Base-by-base conservation (phyloP, 331 rosid genomes). In the Pyracantha coccinea region DNA sequence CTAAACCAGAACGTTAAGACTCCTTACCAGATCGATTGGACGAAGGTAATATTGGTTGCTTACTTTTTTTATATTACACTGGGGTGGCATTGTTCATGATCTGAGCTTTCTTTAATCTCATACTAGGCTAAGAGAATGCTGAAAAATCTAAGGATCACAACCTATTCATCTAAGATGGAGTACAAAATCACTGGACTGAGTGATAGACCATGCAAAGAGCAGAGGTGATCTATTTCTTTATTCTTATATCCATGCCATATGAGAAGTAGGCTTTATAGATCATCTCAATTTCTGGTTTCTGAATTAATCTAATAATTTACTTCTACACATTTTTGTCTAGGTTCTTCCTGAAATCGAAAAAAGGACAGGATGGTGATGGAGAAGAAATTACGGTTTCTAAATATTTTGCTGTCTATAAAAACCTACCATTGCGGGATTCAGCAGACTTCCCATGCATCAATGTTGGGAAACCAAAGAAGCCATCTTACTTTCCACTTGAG, bases 381-480 rank as follows among this genome's bases (percentile, higher is more conserved):
- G 78, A 33, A 6, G 74, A 71, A 8, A 59, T 72, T 10, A 85
- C 97, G 0, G 97, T 92, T 6, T 87, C 79, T 77, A 93, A 95
- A 31, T 92, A 95, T 71, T 92, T 90, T 77, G 93, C 87, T 11
- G 82, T 83, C 12, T 35, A 74, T 5, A 86, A 93, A 0, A 77
- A 83, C 24, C 86, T 92, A 17, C 78, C 74, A 1, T 75, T 92
- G 19, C 85, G 75, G 0, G 86, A 89, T 66, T 92, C 97, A 11
- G 88, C 64, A 6, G 89, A 86, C 52, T 84, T 92, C 1, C 97
- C 97, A 0, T 95, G 99, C 64, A 80, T 95, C 8, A 92, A 95
- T 85, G 97, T 92, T 7, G 99, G 99, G n/a, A 92, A 92, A 83
- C 93, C 99, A 0, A 90, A 95, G 76, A 81, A 89, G 4, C 97